Evolutionary conservation across 352 stramenopile genomes (phyloP), one percentile per base, ranked within the genome.

Genomic region (Blastocystis sp.): DNA sequence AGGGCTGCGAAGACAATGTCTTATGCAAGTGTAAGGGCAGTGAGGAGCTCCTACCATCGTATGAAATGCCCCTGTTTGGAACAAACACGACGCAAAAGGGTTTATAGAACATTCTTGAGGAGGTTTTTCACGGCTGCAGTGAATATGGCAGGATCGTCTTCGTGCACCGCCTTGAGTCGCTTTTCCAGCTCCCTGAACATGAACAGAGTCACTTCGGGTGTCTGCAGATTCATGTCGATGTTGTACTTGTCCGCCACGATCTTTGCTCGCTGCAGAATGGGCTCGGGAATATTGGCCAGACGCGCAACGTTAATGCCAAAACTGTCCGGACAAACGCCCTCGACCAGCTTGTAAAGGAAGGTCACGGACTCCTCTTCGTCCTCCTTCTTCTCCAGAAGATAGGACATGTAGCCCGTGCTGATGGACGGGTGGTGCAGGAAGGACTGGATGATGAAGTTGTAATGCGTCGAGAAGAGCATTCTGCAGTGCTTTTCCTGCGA

Each of bases 301-400:
- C 97, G 95, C 10, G 98, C 98, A 10, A 99, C 97, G 91, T 99
- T 99, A 90, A 99, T 95, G 79, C 98, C 98, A 92, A 99, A 99
- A 80, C 94, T 98, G 92, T 98, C 98, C 24, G 97, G 97, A 90
- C 96, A 99, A 78, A 97, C 94, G 2, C 98, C 98, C 9, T 94
- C 92, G 21, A 95, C 94, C 13, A 99, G 92, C 91, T 98, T 98
- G 93, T 99, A 99, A 51, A 99, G 91, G 92, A 99, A 99, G 0
- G 96, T 98, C 35, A 99, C 97, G 88, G 97, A 97, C 65, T 95
- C 93, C 61, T 91, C 80, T 80, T 91, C 91, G 74, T 91, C 78
- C 10, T 92, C 91, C 61, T 94, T 91, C 69, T 90, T 88, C 21
- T 96, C 92, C 10, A 97, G 94, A 55, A 95, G 85, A 92, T 94